Conservation (phyloP, 371 early-diverging fungal genomes). For the Mucor ambiguus region DNA sequence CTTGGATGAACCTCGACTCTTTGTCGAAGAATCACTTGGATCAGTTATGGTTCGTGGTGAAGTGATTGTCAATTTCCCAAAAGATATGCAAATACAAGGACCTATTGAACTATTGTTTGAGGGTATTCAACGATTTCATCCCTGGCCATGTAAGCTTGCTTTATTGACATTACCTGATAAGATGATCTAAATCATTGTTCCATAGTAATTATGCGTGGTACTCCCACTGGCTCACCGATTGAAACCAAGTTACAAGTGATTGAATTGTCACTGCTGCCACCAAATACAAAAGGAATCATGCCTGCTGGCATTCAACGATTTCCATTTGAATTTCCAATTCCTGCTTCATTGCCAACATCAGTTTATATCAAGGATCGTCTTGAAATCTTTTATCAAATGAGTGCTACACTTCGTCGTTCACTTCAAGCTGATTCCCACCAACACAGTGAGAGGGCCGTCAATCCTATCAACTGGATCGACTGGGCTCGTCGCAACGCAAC, state of each 20-base stretch:
- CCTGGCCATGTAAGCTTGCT: conserved; percentile 36
- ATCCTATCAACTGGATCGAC: conserved; percentile 13
- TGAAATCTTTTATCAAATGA: conserved; percentile 40
- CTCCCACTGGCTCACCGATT: conserved; percentile 25
- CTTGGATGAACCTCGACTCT: conserved; percentile 40
- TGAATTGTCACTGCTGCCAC: conserved; percentile 43
- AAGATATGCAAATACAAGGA: conserved; percentile 42
- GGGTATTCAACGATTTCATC: conserved; percentile 42
- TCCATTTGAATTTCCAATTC: conserved; percentile 49
- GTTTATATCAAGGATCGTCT: conserved; percentile 34
- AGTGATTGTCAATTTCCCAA: conserved; percentile 40
- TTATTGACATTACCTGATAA: not conserved
- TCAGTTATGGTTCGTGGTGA: conserved; percentile 48
- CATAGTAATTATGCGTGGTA: conserved; percentile 36
- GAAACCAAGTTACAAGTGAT: conserved; percentile 41
- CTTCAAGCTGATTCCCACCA: not conserved
- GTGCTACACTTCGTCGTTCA: conserved; percentile 28
- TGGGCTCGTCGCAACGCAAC: conserved; percentile 10
- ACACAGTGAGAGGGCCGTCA: not conserved
- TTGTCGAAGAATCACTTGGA: conserved; percentile 35
- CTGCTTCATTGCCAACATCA: conserved; percentile 38
- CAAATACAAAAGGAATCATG: conserved; percentile 43
- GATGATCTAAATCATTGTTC: not conserved
- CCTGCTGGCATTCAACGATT: conserved; percentile 47
- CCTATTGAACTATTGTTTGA: conserved; percentile 45